Base-by-base conservation (phyloP, 2,329 filamentous ascomycete species). In the Neopestalotiopsis rosae region DNA sequence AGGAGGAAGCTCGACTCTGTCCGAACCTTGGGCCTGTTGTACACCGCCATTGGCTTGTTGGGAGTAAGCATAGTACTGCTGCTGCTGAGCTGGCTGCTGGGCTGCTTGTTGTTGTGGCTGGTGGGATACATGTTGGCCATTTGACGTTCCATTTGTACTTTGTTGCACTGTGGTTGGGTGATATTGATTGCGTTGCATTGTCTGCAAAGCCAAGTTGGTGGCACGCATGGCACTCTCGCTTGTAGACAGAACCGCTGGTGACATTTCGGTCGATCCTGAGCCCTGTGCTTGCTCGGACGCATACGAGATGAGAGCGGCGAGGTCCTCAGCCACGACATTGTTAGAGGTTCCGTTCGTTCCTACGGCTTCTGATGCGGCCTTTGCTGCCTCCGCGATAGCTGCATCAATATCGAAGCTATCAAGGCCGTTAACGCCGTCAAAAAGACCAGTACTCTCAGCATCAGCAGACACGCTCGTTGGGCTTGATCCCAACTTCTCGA, bases 1-100 rank as follows among this genome's bases (percentile, higher is more conserved):
- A 0, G 88, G 88, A 3, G 88, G 88, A 0, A 90, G 74, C 49
- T 81, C 57, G 13, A 59, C 38, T 32, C 57, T 42, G 45, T 30
- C 34, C 13, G 34, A 34, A 9, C 74, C 71, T 10, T 58, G 61
- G 14, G 24, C 24, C 57, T 57, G 67, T 65, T 68, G 67, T 32
- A 12, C n/a, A 64, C 9, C 6, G 12, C n/a, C 20, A 52, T 49
- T 64, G 12, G 61, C 34, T 32, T 64, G 61, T 24, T 64, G 61
- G 10, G 40, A 42, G n/a, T 38, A 56, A 14, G 59, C 13, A 14
- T 64, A 61, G 28, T 61, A 62, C 52, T 63, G 69, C 38, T 70
- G 67, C 32, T 52, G 57, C 28, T 72, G 69, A 3, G 66, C 13
- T 24, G 69, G 72, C 28, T 70, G 61, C 30, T 74, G 75, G 42